Base-by-base conservation (phyloP, 2,329 filamentous ascomycete species). In the Fusarium equiseti region DNA sequence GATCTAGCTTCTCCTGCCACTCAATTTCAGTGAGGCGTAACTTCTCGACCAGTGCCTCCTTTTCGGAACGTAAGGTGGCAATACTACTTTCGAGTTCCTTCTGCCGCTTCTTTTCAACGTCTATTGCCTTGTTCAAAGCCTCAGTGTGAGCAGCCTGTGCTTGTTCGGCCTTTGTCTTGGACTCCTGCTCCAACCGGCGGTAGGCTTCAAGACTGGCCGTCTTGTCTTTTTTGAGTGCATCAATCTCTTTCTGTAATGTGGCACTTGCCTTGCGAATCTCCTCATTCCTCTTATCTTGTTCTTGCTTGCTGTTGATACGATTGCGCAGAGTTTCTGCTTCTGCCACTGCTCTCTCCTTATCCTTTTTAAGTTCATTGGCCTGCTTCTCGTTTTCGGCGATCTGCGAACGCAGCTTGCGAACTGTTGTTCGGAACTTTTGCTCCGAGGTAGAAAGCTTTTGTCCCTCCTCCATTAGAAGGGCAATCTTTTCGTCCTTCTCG, bases 401-500 rank as follows among this genome's bases (percentile, higher is more conserved):
- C 75, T 92, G 91, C 24, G 84, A 82, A 45, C 90, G 89, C 63
- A 98, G 81, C 76, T 93, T 95, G 80, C 96, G 97, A 75, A 98
- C 92, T 6, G 91, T 90, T 8, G 89, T 89, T 66, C 95, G 86
- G 70, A 97, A 91, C 76, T 94, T 94, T 79, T 98, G 88, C 78
- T 99, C 96, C 1, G 89, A 92, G 73, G 91, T 92, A 3, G 94
- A 95, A 11, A 98, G 85, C 72, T 92, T 94, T 74, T 96, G 92
- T 1, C 97, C 96, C 82, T 99, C 96, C 73, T 97, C 91, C 85
- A 99, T 92, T 15, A 99, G 83, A 49, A 95, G 83, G 5, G 95
- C 93, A 75, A 98, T 97, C 78, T 93, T 93, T 74, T 95, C 91
- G 74, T 98, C 95, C 77, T 94, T 97, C 75, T 97, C 94, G 2